Conservation (phyloP, 371 early-diverging fungal genomes). For the Rhizopus arrhizus region DNA sequence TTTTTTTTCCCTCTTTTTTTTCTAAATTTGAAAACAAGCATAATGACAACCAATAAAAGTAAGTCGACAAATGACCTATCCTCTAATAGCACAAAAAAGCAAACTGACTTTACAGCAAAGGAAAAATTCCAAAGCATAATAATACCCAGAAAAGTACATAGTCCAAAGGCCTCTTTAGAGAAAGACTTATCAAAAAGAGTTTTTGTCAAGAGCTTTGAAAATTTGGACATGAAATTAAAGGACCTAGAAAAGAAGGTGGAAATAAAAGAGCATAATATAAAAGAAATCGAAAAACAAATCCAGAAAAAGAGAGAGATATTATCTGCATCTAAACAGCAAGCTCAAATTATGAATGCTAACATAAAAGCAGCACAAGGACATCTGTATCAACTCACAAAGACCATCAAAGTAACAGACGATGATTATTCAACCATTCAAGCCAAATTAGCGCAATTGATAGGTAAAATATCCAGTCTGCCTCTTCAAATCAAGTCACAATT, state of each 20-base stretch:
- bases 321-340: not conserved
- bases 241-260: not conserved
- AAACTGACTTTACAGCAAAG: too few relatives aligned
- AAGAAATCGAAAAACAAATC: not conserved
- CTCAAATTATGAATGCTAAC: not conserved
- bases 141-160: too few relatives aligned
- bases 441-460: constrained; percentile 18
- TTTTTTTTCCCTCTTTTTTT: too few relatives aligned
- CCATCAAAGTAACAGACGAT: constrained; percentile 28
- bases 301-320: not conserved
- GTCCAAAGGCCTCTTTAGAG: not conserved
- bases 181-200: not conserved
- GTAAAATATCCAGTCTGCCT: constrained; percentile 24
- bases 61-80: too few relatives aligned
- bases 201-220: not conserved
- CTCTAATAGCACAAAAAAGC: too few relatives aligned
- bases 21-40: too few relatives aligned
- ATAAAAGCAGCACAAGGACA: constrained; percentile 13
- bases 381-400: constrained; percentile 17
- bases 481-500: constrained; percentile 17
- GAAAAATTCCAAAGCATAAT: too few relatives aligned
- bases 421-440: constrained; percentile 27
- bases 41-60: too few relatives aligned
- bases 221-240: not conserved
- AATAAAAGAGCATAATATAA: not conserved